Conservation (phyloP, 1,139 yeast species). For the Candida pseudoviswanathii region DNA sequence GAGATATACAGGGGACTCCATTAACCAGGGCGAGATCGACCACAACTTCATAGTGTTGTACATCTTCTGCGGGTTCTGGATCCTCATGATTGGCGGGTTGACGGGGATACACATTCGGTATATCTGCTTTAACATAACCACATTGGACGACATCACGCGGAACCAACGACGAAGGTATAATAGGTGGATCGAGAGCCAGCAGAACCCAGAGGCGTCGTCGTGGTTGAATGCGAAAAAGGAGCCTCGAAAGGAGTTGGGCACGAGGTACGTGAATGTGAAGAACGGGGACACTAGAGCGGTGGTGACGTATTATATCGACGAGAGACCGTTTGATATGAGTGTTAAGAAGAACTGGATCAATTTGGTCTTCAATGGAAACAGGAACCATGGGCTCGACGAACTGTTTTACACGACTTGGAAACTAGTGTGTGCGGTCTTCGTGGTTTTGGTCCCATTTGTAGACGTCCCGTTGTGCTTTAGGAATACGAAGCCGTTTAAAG, state of each 20-base stretch:
- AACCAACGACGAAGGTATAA: conserved; percentile 27
- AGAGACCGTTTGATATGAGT: conserved; percentile 33
- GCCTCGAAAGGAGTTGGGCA: conserved; percentile 36
- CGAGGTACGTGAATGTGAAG: conserved; percentile 34
- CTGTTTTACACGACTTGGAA: conserved; percentile 14
- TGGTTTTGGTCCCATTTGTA: conserved; percentile 31
- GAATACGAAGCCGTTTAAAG: conserved; percentile 7
- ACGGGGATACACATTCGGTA: conserved; percentile 38
- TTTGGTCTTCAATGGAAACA: conserved; percentile 32
- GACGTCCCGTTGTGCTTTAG: conserved; percentile 25
- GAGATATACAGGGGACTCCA: conserved; percentile 29
- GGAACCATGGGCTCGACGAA: conserved; percentile 20
- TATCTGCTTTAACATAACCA: conserved; percentile 45
- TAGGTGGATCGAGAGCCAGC: conserved; percentile 20
- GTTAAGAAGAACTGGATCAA: conserved; percentile 36
- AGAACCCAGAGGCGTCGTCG: conserved; percentile 2
- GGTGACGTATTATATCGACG: conserved; percentile 28
- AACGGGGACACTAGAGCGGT: conserved; percentile 29
- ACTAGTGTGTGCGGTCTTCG: conserved; percentile 22
- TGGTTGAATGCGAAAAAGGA: conserved; percentile 4
- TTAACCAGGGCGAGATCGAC: conserved; percentile 31
- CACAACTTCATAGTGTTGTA: conserved; percentile 50
- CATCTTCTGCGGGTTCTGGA: conserved; percentile 42
- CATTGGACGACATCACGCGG: conserved; percentile 38
- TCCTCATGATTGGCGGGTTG: conserved; percentile 42